Evolutionary conservation across 768 basidiomycete species (phyloP), one percentile per base, ranked within the genome.

Genomic region (Kockovaella imperatae): DNA sequence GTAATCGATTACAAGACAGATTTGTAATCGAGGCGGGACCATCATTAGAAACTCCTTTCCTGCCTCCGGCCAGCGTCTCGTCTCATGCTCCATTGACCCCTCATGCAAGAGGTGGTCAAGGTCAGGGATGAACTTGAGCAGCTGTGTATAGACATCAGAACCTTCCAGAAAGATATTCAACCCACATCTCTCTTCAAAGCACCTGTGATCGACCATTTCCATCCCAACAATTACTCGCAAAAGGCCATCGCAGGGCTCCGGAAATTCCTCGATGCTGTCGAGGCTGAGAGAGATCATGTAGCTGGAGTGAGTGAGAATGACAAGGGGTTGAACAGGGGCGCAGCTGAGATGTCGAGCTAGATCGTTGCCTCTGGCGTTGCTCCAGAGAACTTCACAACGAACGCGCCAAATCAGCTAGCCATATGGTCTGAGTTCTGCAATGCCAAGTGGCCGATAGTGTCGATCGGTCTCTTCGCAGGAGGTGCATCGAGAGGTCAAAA

Each of bases 381-480:
- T 3, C 57, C 57, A 8, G 55, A 56, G 17, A 56, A 61, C 26
- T 40, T 70, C 25, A 62, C 61, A 10, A 86, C 82, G 7, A 90
- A 89, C 68, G 82, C 86, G 0, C 83, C 83, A 8, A 86, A 87
- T 59, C 75, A 87, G 24, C 74, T 83, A 11, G 82, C 85, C 0
- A 84, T 90, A 0, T 90, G 86, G 86, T 77, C 83, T 45, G 86
- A 89, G 62, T 75, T 87, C 1, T 52, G 82, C 8, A 75, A 76
- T 52, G 82, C 84, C 2, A 76, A 76, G 1, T 73, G 71, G 13
- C 83, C 82, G 0, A 72, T 85, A 8, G 66, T 77, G 1, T 75
- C 78, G 0, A 73, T 89, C 17, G 80, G 34, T 10, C 60, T 59
- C 40, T 24, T 41, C 8, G 42, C 59, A 13, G 59, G 52, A 20